Evolutionary conservation across 371 early-diverging fungal species (phyloP), one percentile per base, ranked within the genome.

Genomic region (Apophysomyces elegans): DNA sequence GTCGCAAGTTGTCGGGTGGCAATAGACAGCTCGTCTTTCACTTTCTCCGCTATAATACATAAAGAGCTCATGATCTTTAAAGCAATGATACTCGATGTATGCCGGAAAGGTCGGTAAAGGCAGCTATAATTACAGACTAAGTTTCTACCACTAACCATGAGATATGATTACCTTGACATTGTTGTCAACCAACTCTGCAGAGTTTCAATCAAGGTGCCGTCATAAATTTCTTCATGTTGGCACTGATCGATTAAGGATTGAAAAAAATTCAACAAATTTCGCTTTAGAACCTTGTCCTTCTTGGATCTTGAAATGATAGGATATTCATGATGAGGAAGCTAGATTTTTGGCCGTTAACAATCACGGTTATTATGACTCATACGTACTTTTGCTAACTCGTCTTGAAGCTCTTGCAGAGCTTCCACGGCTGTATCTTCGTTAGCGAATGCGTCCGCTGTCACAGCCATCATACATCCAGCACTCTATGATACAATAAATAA

Each of bases 101-200:
- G 96, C 11, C 98, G 88, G 75, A 98, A 93, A 11, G 96, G 94
- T 16, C 96, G 87, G 73, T 92, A 94, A 0, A 86, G 63, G 1
- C 94, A 92, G 54, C 90, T 87, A 69, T 64, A 38, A 13, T 41
- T 69, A 64, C 6, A 77, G 8, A 36, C 7, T 32, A 36, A 45
- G 21, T 37, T 13, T 35, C 5, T 16, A 5, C 41, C 16, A 6
- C 35, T 14, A 32, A 35, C 58, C 14, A 6, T 43, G n/a, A 12
- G 36, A 16, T 43, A 39, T 64, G n/a, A 16, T 43, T 76, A 81
- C 81, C 81, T 81, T 13, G 82, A 66, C 81, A 90, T 86, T 18
- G 78, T 80, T 2, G 80, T 80, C 9, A 87, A 62, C 86, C 89
- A 87, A 46, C 65, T 78, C 46, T 83, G 78, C 5, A 86, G 56